Evolutionary conservation across 1,284 basidiomycete species (phyloP).

Genomic region (Ustilago trichophora): DNA sequence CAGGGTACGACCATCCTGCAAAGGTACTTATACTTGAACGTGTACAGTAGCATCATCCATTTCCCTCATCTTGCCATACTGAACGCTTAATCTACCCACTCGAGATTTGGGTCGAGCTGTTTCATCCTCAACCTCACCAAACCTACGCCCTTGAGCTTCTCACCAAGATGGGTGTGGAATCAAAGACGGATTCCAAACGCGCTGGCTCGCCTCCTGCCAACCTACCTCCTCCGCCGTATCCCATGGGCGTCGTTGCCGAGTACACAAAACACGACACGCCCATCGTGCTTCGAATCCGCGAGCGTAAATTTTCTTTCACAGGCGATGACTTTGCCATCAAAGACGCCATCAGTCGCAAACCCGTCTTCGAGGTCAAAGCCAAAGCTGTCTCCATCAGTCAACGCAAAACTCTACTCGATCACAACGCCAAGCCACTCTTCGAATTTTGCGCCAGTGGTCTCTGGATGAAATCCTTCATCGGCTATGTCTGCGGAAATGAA

Average conservation of each 20-base stretch:
- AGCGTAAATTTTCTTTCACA: constrained; percentile 17
- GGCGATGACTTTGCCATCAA: constrained; percentile 50
- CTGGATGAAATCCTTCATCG: neutral
- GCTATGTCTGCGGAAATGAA: neutral
- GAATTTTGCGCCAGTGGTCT: neutral
- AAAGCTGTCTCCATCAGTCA: constrained; percentile 27
- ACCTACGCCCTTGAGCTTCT: no score
- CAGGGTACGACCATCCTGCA: no score
- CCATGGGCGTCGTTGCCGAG: constrained; percentile 29
- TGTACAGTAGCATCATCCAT: no score
- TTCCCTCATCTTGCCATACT: no score
- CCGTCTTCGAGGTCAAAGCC: constrained; percentile 31
- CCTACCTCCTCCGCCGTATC: constrained; percentile 18
- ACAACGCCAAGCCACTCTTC: constrained; percentile 11
- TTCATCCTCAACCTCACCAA: no score
- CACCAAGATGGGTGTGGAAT: no score
- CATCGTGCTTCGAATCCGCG: constrained; percentile 40
- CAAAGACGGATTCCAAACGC: no score
- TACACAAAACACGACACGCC: constrained; percentile 32
- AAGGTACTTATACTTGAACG: no score
- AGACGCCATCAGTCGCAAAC: constrained; percentile 26
- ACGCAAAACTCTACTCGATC: constrained; percentile 18
- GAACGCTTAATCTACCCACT: no score
- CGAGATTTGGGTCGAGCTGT: no score
- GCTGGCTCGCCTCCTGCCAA: no score